Base-by-base conservation (phyloP, 805 yeast species). In the Saturnispora zaruensis region DNA sequence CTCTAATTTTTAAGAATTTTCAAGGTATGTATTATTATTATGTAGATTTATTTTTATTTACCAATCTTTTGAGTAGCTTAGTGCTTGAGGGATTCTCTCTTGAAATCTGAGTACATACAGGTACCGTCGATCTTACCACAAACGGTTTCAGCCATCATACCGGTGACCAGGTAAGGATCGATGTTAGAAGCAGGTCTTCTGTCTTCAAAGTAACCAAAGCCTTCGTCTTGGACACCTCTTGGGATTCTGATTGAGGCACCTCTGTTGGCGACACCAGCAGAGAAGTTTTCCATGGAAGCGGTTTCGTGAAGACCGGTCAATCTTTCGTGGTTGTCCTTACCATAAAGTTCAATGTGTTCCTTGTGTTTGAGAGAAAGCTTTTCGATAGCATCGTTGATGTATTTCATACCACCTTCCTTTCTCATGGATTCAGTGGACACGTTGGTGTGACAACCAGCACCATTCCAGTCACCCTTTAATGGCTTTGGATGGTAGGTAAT, bases 381-480 rank as follows among this genome's bases (percentile, higher is more conserved):
- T 69, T 84, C 87, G 65, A 93, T 81, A 53, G 98, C 98, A 50
- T 76, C 85, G 66, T 93, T 96, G 66, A 93, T 93, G 71, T 71
- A 75, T 72, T 87, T 86, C 89, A 93, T 87, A 69, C 99, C 99
- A 71, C 99, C 99, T 68, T 87, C 86, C 34, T 66, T 69, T 79
- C 99, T 89, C 98, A 91, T 93, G 46, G 66, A 67, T 70, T 77
- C 79, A 63, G 99, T 93, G 45, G 97, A 89, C 54, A 93, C 98
- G 71, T 93, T 93, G 70, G 99, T 93, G 76, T 93, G 99, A 79
- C 98, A 91, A 65, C 99, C 99, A 70, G 99, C 98, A 77, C 99
- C 99, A 71, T 93, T 93, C 98, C 98, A 93, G 76, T 91, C 98
- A 63, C 98, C 98, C 77, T 84, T 80, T 71, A 93, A 79, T 61